Conservation (phyloP, 805 yeast species). For the Candida multigemmis region DNA sequence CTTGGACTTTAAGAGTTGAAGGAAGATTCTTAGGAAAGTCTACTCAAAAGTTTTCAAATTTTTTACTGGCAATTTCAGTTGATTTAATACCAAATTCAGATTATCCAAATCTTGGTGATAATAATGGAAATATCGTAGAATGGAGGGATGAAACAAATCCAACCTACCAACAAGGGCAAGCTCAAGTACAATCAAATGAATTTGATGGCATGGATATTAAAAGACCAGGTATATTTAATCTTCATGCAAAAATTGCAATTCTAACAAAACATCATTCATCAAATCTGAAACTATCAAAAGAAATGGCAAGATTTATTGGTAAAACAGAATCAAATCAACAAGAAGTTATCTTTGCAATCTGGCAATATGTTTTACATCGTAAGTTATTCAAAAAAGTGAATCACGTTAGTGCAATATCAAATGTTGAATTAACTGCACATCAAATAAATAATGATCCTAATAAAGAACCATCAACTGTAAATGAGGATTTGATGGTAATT, state of each 20-base stretch:
- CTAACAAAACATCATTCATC: constrained; percentile 67
- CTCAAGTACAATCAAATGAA: constrained; percentile 7
- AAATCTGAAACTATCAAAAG: constrained; percentile 54
- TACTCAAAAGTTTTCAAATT: constrained; percentile 54
- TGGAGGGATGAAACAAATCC: constrained; percentile 67
- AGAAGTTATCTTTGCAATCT: constrained; percentile 67
- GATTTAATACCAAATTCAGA: constrained; percentile 48
- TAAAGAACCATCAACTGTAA: constrained; percentile 7
- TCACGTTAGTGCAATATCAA: constrained; percentile 30
- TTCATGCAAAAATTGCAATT: constrained; percentile 64
- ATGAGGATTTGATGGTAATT: constrained; percentile 24
- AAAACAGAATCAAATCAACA: constrained; percentile 75
- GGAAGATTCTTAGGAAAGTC: constrained; percentile 54
- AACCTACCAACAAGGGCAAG: constrained; percentile 2
- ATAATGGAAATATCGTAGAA: constrained; percentile 50
- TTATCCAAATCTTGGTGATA: constrained; percentile 22
- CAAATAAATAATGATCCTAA: constrained; percentile 6
- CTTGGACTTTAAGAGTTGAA: constrained; percentile 85
- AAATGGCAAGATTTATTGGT: constrained; percentile 64
- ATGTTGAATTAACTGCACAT: no score
- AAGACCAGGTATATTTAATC: constrained; percentile 52
- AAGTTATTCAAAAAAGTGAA: constrained; percentile 25
- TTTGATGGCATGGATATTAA: constrained; percentile 89
- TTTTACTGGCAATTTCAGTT: constrained; percentile 75
- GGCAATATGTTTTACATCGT: constrained; percentile 72